Evolutionary conservation across 148 eudicot species (phyloP).

Genomic region (Dianthus caryophyllus): DNA sequence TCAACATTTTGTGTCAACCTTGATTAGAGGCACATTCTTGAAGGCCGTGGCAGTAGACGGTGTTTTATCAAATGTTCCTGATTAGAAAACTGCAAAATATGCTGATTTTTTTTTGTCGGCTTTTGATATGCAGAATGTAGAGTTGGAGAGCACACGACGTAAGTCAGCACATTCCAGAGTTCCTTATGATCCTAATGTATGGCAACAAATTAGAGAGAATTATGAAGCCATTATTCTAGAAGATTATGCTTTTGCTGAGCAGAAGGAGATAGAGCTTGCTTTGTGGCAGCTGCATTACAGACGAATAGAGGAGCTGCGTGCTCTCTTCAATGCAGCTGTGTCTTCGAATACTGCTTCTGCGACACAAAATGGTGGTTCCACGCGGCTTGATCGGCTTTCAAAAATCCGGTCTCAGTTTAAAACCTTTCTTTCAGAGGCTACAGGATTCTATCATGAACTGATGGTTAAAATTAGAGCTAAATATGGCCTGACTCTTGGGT

Average conservation of each 20-base stretch:
- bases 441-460: conserved; percentile 94
- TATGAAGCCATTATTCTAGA: conserved; percentile 86
- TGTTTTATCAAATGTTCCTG: not conserved
- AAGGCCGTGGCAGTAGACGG: not conserved
- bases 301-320: conserved; percentile 85
- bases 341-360: conserved; percentile 40
- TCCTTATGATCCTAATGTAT: conserved; percentile 69
- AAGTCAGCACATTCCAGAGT: conserved; percentile 63
- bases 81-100: not conserved
- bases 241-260: conserved; percentile 82
- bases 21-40: not conserved
- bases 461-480: conserved; percentile 83
- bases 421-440: conserved; percentile 89
- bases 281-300: conserved; percentile 91
- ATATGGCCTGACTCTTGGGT: conserved; percentile 63
- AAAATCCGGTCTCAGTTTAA: conserved; percentile 87
- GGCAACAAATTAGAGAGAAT: conserved; percentile 90
- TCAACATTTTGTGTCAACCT: not conserved
- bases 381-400: conserved; percentile 54
- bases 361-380: conserved; percentile 50
- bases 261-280: conserved; percentile 78
- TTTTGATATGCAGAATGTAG: conserved; percentile 54
- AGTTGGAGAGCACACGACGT: conserved; percentile 60
- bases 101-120: not conserved
- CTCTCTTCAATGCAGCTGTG: conserved; percentile 54